phyloP scores from a whole-genome alignment of 176 grass and related monocot species.

The Carex parvula region DNA sequence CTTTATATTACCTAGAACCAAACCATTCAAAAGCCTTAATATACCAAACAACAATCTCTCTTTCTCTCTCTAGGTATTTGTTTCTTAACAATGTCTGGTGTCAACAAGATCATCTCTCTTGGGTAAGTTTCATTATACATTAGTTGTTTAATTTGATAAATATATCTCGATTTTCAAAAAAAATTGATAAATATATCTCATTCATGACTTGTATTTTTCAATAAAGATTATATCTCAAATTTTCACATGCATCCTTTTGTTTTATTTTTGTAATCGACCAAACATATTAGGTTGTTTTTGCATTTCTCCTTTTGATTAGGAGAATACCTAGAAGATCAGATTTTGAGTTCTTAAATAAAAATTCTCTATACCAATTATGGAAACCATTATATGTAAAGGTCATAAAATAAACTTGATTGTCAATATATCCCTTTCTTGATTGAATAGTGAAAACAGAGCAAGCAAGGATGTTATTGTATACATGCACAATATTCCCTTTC shows the following conservation, averaged over 20 bases:
- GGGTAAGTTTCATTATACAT: background rate
- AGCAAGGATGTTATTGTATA: background rate
- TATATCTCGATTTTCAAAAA: too few relatives aligned
- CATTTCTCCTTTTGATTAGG: background rate
- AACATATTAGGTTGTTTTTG: background rate
- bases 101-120: slow-evolving; percentile 17
- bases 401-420: background rate
- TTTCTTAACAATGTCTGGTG: slow-evolving; percentile 11
- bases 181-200: too few relatives aligned
- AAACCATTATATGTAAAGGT: background rate
- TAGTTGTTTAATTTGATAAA: background rate
- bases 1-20: background rate
- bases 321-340: background rate
- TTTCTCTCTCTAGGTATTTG: background rate
- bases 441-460: background rate
- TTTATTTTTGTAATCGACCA: background rate
- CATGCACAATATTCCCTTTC: background rate
- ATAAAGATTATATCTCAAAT: background rate
- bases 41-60: background rate
- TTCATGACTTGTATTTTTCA: background rate
- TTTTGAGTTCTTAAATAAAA: background rate
- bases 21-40: background rate
- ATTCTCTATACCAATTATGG: background rate
- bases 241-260: background rate
- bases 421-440: background rate